Base-by-base conservation (phyloP, 148 eudicot genomes). In the Cornus florida region DNA sequence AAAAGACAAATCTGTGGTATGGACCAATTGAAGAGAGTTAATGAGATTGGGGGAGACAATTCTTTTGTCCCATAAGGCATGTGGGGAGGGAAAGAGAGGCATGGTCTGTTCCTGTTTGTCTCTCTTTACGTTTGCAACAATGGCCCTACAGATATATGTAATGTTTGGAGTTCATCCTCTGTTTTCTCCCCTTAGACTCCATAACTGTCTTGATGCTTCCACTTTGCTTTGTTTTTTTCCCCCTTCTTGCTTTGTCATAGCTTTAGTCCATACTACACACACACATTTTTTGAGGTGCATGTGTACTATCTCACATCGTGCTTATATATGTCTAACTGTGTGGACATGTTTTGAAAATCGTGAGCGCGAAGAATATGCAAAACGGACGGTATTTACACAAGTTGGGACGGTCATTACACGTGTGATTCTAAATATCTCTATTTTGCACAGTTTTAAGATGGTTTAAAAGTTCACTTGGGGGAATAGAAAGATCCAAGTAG, bases 101-200 rank as follows among this genome's bases (percentile, higher is more conserved):
- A 80, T 85, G 90, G 82, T 50, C 65, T 81, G 84, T 78, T 83
- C 66, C 80, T 78, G 50, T 50, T 12, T 85, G 85, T 83, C 85
- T 77, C 85, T 86, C 69, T 28, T 62, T 35, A 57, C 20, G n/a
- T 57, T 57, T 69, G 68, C 84, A 81, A 80, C 77, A 81, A 11
- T 39, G 46, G 31, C 24, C 85, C 86, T 83, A 71, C 60, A 62
- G 17, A 24, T 70, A 20, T 46, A 23, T 50, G 32, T 60, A 7
- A 70, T 60, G 59, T 41, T 70, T 71, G 59, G 70, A 78, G 14
- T 60, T 70, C 43, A 17, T 33, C 57, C 75, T 70, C 69, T 33
- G 19, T 19, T 38, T 28, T 62, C 74, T 17, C 68, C 19, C 13
- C 19, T 57, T 57, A 57, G 64, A n/a, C 69, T 56, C 35, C 57